A percentile compares a stretch with the other conserved stretches of the same genome.
Evolutionary conservation across 495 filamentous ascomycete genomes (phyloP).

Genomic region (Ramalina peruviana): DNA sequence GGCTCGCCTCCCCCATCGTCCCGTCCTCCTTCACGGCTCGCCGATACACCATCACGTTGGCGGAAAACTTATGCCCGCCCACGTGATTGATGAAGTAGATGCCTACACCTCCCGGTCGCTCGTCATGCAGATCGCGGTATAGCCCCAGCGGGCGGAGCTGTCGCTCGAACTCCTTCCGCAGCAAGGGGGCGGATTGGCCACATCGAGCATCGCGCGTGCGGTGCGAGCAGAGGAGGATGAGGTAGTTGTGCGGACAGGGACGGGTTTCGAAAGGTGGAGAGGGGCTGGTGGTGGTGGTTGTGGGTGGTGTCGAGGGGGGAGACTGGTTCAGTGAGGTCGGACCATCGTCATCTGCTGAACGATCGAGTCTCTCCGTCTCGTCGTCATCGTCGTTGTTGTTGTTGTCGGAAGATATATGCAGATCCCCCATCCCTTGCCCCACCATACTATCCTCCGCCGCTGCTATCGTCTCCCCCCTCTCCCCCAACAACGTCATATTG

Average conservation of each 20-base stretch:
- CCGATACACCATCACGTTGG: constrained; percentile 85
- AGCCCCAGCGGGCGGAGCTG: constrained; percentile 75
- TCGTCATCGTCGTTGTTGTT: too few relatives aligned
- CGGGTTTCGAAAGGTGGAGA: constrained; percentile 45
- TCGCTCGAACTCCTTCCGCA: constrained; percentile 74
- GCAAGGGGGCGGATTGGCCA: constrained; percentile 78
- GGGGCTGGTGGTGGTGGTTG: too few relatives aligned
- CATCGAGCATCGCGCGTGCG: constrained; percentile 87
- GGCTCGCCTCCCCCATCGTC: constrained; percentile 45
- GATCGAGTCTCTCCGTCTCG: too few relatives aligned
- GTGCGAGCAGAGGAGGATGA: constrained; percentile 91
- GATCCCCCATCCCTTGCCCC: too few relatives aligned
- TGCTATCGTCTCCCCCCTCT: too few relatives aligned
- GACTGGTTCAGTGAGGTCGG: too few relatives aligned
- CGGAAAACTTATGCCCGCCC: constrained; percentile 86
- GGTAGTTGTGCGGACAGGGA: constrained; percentile 62
- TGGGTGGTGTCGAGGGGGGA: too few relatives aligned
- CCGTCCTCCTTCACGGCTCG: constrained; percentile 30
- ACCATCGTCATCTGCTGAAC: too few relatives aligned
- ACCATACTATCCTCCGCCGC: too few relatives aligned
- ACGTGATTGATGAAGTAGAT: constrained; percentile 95
- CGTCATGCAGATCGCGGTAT: constrained; percentile 76
- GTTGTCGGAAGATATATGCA: too few relatives aligned
- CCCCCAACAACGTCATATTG: too few relatives aligned
- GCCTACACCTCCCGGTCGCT: constrained; percentile 75